Conservation (phyloP, 257 asterid genomes). For the Solanum etuberosum region DNA sequence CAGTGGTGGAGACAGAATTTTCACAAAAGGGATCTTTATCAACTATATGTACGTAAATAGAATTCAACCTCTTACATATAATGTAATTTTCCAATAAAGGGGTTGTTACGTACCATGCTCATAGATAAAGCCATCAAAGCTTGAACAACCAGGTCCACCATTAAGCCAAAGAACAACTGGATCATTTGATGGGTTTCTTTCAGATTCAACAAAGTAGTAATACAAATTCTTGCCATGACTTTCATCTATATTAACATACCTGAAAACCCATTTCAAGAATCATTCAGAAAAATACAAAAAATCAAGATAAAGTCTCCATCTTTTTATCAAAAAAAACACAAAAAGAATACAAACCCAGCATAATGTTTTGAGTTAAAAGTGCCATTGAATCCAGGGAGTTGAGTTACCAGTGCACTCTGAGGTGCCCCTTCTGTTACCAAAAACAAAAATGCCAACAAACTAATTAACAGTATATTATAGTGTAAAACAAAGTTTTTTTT, state of each 20-base stretch:
- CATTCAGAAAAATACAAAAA: background rate
- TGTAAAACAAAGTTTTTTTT: background rate
- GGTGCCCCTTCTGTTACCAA: slow-evolving; percentile 42
- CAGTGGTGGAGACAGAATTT: background rate
- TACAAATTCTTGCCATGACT: slow-evolving; percentile 51
- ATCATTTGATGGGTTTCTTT: slow-evolving; percentile 54
- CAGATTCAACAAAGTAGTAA: slow-evolving; percentile 88
- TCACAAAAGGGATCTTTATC: background rate
- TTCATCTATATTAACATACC: slow-evolving; percentile 67
- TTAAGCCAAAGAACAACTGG: slow-evolving; percentile 95
- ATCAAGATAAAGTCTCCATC: background rate
- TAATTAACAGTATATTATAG: background rate
- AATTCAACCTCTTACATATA: background rate
- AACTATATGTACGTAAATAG: background rate
- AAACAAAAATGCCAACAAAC: slow-evolving; percentile 1
- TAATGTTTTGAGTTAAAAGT: slow-evolving; percentile 73
- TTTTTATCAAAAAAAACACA: background rate
- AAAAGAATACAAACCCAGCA: slow-evolving; percentile 45
- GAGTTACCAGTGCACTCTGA: slow-evolving; percentile 37
- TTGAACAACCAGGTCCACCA: slow-evolving; percentile 98
- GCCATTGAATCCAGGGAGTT: slow-evolving; percentile 70
- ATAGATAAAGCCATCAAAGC: slow-evolving; percentile 93
- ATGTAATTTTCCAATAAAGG: background rate
- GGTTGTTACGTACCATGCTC: slow-evolving; percentile 45
- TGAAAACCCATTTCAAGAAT: slow-evolving; percentile 12